A percentile compares a stretch with the other conserved stretches of the same genome.
phyloP scores from a whole-genome alignment of 2,329 filamentous ascomycete species.

The Plectosphaerella cucumerina region DNA sequence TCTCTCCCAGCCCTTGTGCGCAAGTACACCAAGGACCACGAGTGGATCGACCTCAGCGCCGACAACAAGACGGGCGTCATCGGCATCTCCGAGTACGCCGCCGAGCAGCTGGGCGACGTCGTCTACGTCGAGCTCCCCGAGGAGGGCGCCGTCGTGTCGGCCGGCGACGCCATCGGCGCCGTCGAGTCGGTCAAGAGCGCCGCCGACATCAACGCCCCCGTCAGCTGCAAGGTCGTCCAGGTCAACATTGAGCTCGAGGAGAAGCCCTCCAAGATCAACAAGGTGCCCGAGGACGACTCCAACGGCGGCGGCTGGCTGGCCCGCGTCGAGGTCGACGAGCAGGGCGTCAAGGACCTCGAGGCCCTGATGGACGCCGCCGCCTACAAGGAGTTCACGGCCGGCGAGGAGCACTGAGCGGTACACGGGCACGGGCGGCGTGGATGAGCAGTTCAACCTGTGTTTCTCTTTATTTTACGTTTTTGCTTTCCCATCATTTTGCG shows the following conservation, averaged over 20 bases:
- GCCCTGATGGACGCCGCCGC: conserved; percentile 70
- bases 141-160: conserved; percentile 60
- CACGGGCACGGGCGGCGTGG: conserved; percentile 1
- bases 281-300: conserved; percentile 75
- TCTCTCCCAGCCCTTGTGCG: conserved; percentile 55
- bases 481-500: conserved; percentile 2
- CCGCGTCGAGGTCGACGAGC: conserved; percentile 73
- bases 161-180: conserved; percentile 84
- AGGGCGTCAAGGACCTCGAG: conserved; percentile 64
- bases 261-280: conserved; percentile 83
- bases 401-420: conserved; percentile 31
- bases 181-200: conserved; percentile 98
- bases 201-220: conserved; percentile 91
- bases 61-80: conserved; percentile 77
- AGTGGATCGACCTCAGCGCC: conserved; percentile 88
- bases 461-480: conserved; percentile 3
- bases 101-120: conserved; percentile 88
- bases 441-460: conserved; percentile 13
- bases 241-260: conserved; percentile 75
- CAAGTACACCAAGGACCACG: conserved; percentile 94
- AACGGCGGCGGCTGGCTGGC: conserved; percentile 86
- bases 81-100: conserved; percentile 89
- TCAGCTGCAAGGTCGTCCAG: conserved; percentile 71
- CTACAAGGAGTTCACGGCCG: conserved; percentile 70
- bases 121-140: conserved; percentile 94